Percentiles rank a stretch among this genome's conserved stretches.
Conservation (phyloP, 2,329 filamentous ascomycete genomes). For the Colletotrichum noveboracense region DNA sequence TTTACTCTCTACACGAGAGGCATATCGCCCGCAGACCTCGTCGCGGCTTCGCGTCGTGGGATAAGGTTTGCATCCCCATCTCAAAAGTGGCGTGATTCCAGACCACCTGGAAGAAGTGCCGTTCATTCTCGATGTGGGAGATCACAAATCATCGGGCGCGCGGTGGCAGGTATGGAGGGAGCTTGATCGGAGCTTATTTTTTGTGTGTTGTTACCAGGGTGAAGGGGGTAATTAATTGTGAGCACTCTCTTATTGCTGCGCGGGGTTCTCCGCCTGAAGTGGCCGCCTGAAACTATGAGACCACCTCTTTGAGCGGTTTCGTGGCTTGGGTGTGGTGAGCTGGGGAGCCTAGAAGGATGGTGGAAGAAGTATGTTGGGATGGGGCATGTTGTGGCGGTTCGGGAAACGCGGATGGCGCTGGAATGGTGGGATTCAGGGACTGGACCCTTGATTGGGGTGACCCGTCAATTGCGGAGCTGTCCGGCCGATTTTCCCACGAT, state of each 20-base stretch:
- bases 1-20: background rate
- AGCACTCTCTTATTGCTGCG: background rate
- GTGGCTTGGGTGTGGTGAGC: background rate
- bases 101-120: background rate
- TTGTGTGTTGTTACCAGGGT: background rate
- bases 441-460: background rate
- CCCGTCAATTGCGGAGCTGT: background rate
- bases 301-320: background rate
- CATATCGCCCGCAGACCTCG: background rate
- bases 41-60: background rate
- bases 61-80: background rate
- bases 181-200: background rate
- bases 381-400: background rate
- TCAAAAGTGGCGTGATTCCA: background rate
- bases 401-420: background rate
- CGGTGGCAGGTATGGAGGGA: background rate
- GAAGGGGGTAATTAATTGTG: no score
- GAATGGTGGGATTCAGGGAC: background rate
- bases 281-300: background rate
- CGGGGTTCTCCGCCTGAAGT: background rate
- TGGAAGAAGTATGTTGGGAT: background rate
- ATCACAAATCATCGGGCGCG: background rate
- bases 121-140: background rate
- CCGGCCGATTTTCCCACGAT: background rate
- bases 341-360: background rate